Conservation (phyloP, 352 stramenopile species). For the Blastocystis sp. region DNA sequence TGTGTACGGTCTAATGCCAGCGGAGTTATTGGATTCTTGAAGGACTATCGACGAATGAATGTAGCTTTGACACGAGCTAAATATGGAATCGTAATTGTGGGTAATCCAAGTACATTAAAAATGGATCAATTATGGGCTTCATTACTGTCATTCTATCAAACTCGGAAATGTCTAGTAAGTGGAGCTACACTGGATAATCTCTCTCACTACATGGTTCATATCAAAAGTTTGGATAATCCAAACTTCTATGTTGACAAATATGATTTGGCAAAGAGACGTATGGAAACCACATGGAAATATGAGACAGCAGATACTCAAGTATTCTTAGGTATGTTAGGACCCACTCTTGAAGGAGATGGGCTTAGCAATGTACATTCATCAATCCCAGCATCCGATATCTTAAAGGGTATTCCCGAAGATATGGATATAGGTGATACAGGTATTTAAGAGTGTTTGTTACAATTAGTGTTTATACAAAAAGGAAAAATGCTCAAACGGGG, state of each 20-base stretch:
- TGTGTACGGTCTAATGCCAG: slow-evolving; percentile 97
- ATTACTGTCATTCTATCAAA: slow-evolving; percentile 91
- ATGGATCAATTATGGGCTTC: slow-evolving; percentile 92
- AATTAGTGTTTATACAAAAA: slow-evolving; percentile 12
- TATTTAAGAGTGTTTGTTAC: neutral
- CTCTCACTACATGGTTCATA: neutral
- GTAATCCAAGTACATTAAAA: slow-evolving; percentile 89
- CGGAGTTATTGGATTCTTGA: slow-evolving; percentile 96
- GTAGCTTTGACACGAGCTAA: slow-evolving; percentile 94
- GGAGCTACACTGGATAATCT: slow-evolving; percentile 67
- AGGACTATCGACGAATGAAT: slow-evolving; percentile 92
- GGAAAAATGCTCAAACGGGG: slow-evolving; percentile 48
- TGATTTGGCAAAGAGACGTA: neutral
- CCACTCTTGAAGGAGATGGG: neutral
- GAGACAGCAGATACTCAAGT: neutral
- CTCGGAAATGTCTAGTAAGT: slow-evolving; percentile 86
- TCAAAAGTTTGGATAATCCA: neutral
- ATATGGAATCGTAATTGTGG: slow-evolving; percentile 93
- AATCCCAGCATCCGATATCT: neutral
- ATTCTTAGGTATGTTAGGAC: neutral
- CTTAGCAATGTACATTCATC: neutral
- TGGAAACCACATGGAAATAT: slow-evolving; percentile 5
- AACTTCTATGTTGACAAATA: neutral
- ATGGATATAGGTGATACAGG: neutral
- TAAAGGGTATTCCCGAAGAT: neutral